Conservation (phyloP, 108 stramenopile species). For the Cyclotella sp. region DNA sequence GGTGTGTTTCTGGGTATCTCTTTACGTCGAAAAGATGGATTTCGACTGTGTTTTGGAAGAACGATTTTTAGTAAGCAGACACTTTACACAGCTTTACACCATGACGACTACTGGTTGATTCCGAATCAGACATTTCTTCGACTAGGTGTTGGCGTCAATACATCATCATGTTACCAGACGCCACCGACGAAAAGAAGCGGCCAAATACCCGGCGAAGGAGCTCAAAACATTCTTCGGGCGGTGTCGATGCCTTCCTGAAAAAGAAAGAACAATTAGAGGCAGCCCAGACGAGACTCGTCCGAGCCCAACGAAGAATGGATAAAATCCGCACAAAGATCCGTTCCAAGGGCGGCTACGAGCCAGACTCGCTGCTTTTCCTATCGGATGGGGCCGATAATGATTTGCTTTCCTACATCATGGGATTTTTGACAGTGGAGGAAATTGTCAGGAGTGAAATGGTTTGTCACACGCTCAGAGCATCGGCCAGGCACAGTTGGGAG, state of each 20-base stretch:
- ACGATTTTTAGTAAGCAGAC: too few species aligned
- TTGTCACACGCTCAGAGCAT: neutral
- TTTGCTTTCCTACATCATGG: neutral
- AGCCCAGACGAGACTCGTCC: neutral
- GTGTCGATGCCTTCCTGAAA: neutral
- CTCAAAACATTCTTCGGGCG: too few species aligned
- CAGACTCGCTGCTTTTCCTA: constrained; percentile 4
- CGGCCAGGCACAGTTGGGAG: neutral
- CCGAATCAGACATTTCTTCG: too few species aligned
- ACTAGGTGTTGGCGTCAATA: too few species aligned
- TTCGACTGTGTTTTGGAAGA: too few species aligned
- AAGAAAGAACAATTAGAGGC: neutral
- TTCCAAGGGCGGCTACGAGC: neutral
- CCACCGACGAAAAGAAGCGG: too few species aligned
- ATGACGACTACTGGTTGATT: too few species aligned
- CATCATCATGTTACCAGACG: too few species aligned
- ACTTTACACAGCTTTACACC: too few species aligned
- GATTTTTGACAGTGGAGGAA: constrained; percentile 1
- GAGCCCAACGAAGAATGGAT: neutral
- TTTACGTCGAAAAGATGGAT: too few species aligned
- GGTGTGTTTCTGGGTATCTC: too few species aligned
- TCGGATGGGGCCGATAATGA: neutral
- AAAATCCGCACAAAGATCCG: neutral
- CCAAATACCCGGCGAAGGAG: too few species aligned
- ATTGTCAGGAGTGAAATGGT: neutral